Evolutionary conservation across 495 filamentous ascomycete species (phyloP), one percentile per base, ranked within the genome.

Genomic region (Aspergillus indologenus): DNA sequence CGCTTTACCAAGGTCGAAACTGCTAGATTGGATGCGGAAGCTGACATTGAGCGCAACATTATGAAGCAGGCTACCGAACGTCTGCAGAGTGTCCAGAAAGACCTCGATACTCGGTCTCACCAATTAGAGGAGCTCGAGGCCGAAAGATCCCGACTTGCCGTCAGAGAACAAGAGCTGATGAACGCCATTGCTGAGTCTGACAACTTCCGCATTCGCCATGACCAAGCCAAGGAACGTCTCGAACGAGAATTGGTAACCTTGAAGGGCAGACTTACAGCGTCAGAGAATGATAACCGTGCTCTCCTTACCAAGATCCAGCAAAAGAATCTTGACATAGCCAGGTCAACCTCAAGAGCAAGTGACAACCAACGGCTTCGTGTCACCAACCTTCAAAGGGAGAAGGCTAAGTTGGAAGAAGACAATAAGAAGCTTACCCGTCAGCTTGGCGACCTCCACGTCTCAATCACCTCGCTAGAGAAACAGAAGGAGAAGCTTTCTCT

Each of bases 231-330:
- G 67, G 91, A 97, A 67, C 87, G 95, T 7, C 77, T 96, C 6
- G 93, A 97, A 68, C 82, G 90, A 45, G 94, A 98, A 68, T 81
- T 96, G n/a, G 88, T 91, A 34, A 96, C 92, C 1, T 83, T 96
- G 43, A 96, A 93, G 66, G 92, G 93, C 57, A 87, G 94, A 26
- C 80, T 98, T 51, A 84, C 87, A 14, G 94, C 94, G 26, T 98
- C 94, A 0, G 94, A 98, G 66, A 97, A 98, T 66, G 94, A 98
- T 73, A 98, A 98, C 65, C 87, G 90, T n/a, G 86, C 92, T 40
- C 78, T 98, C 0, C 80, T 98, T 49, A 98, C 96, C 68, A 98
- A 98, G 72, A 81, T 98, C 12, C 94, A 98, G 63, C 93, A 97
- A 65, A 98, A 98, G 81, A 95, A 95, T 46, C 85, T 98, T 8